phyloP scores from a whole-genome alignment of 2,329 filamentous ascomycete genomes.

The Colletotrichum cuscutae region DNA sequence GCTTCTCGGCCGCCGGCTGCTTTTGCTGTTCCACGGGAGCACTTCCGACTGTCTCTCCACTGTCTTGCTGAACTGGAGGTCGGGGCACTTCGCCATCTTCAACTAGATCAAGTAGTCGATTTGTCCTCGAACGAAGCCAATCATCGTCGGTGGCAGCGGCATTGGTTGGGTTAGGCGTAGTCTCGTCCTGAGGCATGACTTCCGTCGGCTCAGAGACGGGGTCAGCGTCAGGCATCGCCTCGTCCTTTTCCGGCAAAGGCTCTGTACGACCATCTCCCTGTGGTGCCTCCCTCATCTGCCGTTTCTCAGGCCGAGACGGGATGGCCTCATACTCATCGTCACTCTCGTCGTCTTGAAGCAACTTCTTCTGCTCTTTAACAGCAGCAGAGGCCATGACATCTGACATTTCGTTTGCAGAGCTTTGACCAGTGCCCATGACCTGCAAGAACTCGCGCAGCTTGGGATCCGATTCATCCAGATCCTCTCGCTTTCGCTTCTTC shows the following conservation, averaged over 20 bases:
- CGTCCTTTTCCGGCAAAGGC: slow-evolving; percentile 32
- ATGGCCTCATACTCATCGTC: slow-evolving; percentile 81
- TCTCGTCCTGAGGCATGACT: slow-evolving; percentile 26
- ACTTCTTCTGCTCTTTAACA: slow-evolving; percentile 43
- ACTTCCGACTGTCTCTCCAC: slow-evolving; percentile 29
- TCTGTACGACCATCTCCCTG: slow-evolving; percentile 25
- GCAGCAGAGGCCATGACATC: slow-evolving; percentile 31
- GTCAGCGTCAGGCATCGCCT: slow-evolving; percentile 21
- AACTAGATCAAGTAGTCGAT: slow-evolving; percentile 83
- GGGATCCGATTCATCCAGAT: slow-evolving; percentile 71
- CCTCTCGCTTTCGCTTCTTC: slow-evolving; percentile 77
- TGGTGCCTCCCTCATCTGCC: slow-evolving; percentile 43
- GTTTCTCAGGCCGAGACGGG: slow-evolving; percentile 61
- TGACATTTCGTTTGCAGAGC: slow-evolving; percentile 40
- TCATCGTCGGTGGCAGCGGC: slow-evolving; percentile 78
- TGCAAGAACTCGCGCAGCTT: slow-evolving; percentile 89
- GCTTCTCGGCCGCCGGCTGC: slow-evolving; percentile 30
- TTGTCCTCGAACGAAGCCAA: slow-evolving; percentile 92
- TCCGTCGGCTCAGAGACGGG: slow-evolving; percentile 5
- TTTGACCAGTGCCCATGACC: slow-evolving; percentile 75
- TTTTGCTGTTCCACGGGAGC: slow-evolving; percentile 11
- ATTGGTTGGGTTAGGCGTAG: slow-evolving; percentile 2
- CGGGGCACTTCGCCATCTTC: slow-evolving; percentile 72
- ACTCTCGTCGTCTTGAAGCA: slow-evolving; percentile 64
- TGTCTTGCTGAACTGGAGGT: slow-evolving; percentile 35